Evolutionary conservation across 2,329 filamentous ascomycete genomes (phyloP), one percentile per base, ranked within the genome.

Genomic region (Camillea tinctor): DNA sequence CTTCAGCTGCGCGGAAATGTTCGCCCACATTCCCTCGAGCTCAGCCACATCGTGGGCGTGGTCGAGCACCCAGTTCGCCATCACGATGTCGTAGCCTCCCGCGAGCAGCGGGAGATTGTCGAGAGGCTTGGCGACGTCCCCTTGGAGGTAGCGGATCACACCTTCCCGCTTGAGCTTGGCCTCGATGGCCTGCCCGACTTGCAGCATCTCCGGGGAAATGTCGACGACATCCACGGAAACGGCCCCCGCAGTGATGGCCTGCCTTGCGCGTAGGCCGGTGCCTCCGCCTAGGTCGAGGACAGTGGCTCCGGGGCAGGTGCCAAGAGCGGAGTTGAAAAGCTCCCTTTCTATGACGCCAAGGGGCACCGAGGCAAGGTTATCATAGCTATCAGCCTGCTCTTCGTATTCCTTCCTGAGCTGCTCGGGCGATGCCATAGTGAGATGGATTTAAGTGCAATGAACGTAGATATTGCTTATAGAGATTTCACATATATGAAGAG

Each of bases 11-110:
- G 58, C 30, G 1, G 56, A 59, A 11, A 72, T 56, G 51, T 75
- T 73, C n/a, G 44, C 50, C 64, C 68, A 71, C 65, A 75, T 73
- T 30, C 60, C 69, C 55, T 67, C 64, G 8, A 73, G 65, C 15
- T 60, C 60, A 5, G 60, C 65, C 19, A 67, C 26, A 23, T 48
- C 67, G 6, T 60, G 61, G 19, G 69, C 70, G 60, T 72, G 70
- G 57, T 72, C 69, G 56, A 75, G 67, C 23, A 71, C 56, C 71
- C 72, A 74, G 59, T 74, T 73, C 2, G 66, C 71, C 71, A 74
- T 73, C 51, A 73, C 69, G 19, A 74, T 55, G 56, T 74, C 73
- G 60, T 75, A 75, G 8, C 57, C 30, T 6, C 3, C 6, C 59
- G 52, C 51, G 3, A 26, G 60, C 2, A 61, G 58, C 4, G 58